Evolutionary conservation across 768 basidiomycete species (phyloP).

Genomic region (Amanita rubescens): DNA sequence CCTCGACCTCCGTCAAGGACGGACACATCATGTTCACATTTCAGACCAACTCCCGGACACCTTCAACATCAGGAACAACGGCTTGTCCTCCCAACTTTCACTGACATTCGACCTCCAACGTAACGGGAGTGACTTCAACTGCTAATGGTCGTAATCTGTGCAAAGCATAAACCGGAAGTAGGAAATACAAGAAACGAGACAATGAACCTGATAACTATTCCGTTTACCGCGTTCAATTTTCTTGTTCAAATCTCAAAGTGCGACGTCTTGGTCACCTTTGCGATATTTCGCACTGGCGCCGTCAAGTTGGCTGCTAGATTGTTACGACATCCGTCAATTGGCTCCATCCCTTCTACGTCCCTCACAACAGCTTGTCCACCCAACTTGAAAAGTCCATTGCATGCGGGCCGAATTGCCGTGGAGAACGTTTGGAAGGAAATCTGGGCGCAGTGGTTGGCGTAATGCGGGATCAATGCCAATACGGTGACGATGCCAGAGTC

Average conservation of each 20-base stretch:
- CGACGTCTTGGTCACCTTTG: conserved; percentile 90
- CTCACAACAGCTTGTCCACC: conserved; percentile 82
- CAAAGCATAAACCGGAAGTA: background rate
- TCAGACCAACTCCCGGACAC: conserved; percentile 83
- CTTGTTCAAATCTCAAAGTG: conserved; percentile 80
- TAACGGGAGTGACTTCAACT: conserved; percentile 79
- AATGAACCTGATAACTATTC: conserved; percentile 41
- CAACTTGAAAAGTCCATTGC: too few relatives aligned
- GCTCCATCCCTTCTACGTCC: conserved; percentile 86
- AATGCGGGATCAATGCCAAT: too few relatives aligned
- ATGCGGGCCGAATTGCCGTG: too few relatives aligned
- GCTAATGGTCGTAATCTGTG: conserved; percentile 49
- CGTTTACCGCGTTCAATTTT: conserved; percentile 75
- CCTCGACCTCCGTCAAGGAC: conserved; percentile 73
- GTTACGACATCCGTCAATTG: conserved; percentile 77
- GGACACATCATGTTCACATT: conserved; percentile 78
- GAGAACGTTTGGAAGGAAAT: too few relatives aligned
- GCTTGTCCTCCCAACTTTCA: conserved; percentile 88
- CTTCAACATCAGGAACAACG: conserved; percentile 81
- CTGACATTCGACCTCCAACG: conserved; percentile 80
- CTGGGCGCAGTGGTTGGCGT: too few relatives aligned
- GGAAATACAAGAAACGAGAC: background rate
- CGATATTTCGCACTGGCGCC: conserved; percentile 79
- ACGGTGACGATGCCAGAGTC: too few relatives aligned
- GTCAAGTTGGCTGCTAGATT: conserved; percentile 76